These are phyloP conservation scores for Thalassiosira mediterranea DNA, from an alignment of 352 stramenopile species.

Conservation along the genomic window DNA sequence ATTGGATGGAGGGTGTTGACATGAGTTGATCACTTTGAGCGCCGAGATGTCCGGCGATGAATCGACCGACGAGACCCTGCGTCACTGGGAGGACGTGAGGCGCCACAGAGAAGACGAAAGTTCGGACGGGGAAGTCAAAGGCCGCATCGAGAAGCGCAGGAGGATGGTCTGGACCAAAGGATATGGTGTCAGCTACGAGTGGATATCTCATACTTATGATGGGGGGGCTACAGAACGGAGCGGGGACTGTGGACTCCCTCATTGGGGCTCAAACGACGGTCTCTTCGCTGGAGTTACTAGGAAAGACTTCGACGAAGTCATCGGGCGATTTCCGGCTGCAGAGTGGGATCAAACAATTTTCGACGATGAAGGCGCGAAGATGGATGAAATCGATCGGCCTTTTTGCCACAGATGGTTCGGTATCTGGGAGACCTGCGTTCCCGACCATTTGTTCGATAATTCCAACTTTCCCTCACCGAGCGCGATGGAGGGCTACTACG, in stretches of 20 bases:
- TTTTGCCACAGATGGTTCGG: background rate
- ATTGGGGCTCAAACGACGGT: background rate
- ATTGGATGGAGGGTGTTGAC: too few relatives aligned
- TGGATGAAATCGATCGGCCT: background rate
- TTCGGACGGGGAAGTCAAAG: too few relatives aligned
- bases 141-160: too few relatives aligned
- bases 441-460: constrained; percentile 1
- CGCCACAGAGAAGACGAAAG: too few relatives aligned
- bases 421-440: background rate
- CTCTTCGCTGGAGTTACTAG: background rate
- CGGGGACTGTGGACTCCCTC: background rate
- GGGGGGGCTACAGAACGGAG: background rate
- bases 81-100: too few relatives aligned
- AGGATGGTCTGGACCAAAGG: background rate
- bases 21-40: too few relatives aligned
- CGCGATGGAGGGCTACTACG: background rate
- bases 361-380: too few relatives aligned
- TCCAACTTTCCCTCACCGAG: constrained; percentile 5
- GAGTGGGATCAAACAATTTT: too few relatives aligned
- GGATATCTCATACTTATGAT: constrained; percentile 1
- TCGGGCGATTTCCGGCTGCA: background rate
- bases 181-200: constrained; percentile 7
- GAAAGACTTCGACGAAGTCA: background rate
- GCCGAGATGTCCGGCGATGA: too few relatives aligned
- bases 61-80: too few relatives aligned